These are phyloP conservation scores for Lachnum nothofagi DNA, from an alignment of 2,329 filamentous ascomycete genomes.

Conservation along the genomic window DNA sequence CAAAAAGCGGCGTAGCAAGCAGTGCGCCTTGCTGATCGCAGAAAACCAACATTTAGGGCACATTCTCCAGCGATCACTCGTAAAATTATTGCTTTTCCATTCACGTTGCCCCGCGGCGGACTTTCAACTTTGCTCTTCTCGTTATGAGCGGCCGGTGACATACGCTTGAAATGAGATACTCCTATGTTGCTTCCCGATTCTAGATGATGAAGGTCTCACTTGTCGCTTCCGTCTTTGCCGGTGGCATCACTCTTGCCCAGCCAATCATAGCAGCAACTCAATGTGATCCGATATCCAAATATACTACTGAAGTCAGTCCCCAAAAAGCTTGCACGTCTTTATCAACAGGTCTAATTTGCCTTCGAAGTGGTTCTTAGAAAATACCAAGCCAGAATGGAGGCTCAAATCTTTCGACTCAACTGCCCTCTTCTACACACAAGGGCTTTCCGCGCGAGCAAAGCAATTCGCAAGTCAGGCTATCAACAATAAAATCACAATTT, in stretches of 20 bases:
- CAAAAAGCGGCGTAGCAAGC: no score
- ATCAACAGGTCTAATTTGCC: background rate
- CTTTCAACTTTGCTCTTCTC: no score
- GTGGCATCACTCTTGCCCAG: background rate
- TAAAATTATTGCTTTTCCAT: no score
- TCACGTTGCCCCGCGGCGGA: no score
- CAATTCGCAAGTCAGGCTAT: constrained; percentile 1
- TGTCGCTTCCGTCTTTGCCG: background rate
- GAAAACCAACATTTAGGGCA: no score
- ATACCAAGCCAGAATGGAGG: constrained; percentile 7
- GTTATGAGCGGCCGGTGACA: no score
- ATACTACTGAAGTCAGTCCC: background rate
- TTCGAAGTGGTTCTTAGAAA: constrained; percentile 6
- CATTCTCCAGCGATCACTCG: no score
- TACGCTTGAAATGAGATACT: no score
- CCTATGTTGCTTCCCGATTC: no score
- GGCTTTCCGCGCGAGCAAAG: constrained; percentile 4
- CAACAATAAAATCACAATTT: constrained; percentile 9
- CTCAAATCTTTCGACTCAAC: constrained; percentile 1
- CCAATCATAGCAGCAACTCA: background rate
- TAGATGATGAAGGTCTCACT: background rate
- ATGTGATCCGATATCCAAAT: constrained; percentile 3
- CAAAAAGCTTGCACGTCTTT: background rate
- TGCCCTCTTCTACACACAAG: constrained; percentile 7
- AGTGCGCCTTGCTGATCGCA: no score